Conservation (phyloP, 1,284 basidiomycete species). For the Coniophora puteana region DNA sequence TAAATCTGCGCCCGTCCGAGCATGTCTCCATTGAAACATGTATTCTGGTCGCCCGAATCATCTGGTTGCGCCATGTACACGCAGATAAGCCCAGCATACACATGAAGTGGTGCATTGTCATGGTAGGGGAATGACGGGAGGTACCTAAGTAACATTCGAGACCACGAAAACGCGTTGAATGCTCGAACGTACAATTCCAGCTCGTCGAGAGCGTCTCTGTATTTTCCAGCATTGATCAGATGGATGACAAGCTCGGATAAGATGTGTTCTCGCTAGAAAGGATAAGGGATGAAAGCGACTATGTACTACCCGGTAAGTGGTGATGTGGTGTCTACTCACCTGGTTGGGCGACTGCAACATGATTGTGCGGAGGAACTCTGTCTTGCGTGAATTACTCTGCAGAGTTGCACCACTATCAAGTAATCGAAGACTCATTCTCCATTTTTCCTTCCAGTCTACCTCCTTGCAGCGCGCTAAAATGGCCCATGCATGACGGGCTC, state of each 20-base stretch:
- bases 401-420: constrained; percentile 36
- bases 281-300: background rate
- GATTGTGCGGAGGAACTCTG: constrained; percentile 64
- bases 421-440: constrained; percentile 67
- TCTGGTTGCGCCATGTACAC: constrained; percentile 54
- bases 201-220: constrained; percentile 76
- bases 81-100: constrained; percentile 76
- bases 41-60: background rate
- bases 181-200: constrained; percentile 66
- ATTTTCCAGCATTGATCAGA: constrained; percentile 53
- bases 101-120: constrained; percentile 73
- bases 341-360: constrained; percentile 64
- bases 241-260: constrained; percentile 72
- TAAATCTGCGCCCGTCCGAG: constrained; percentile 60
- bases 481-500: constrained; percentile 74
- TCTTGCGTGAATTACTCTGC: constrained; percentile 31
- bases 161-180: constrained; percentile 7
- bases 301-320: constrained; percentile 1
- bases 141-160: constrained; percentile 47
- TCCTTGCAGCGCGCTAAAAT: constrained; percentile 84
- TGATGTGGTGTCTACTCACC: constrained; percentile 36
- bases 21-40: constrained; percentile 21
- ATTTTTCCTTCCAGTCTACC: constrained; percentile 72
- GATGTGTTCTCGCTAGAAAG: constrained; percentile 62
- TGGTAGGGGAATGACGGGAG: constrained; percentile 83